Percentiles rank a stretch among this genome's conserved stretches.
Evolutionary conservation across 345 rosid genomes (phyloP).

Genomic region (Bruguiera gymnorhiza): DNA sequence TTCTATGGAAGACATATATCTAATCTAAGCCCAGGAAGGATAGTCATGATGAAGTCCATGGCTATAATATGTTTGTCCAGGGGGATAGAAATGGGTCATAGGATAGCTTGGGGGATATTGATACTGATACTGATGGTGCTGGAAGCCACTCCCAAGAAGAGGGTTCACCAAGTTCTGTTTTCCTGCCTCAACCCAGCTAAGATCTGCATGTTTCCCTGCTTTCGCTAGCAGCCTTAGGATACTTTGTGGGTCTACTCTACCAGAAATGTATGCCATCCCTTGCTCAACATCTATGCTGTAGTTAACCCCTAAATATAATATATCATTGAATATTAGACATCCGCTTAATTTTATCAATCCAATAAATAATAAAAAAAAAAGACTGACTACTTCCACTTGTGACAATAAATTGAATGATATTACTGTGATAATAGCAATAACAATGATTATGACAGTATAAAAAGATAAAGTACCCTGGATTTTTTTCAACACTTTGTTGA

Average conservation of each 20-base stretch:
- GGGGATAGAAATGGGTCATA: no score
- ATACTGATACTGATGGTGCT: no score
- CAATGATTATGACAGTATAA: not conserved
- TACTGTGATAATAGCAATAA: not conserved
- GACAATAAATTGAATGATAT: no score
- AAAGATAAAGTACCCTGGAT: constrained; percentile 3
- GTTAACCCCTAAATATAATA: constrained; percentile 1
- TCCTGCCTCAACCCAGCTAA: constrained; percentile 18
- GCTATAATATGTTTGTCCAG: no score
- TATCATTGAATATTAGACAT: not conserved
- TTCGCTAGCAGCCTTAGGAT: constrained; percentile 9
- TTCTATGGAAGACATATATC: no score
- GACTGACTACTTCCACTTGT: not conserved
- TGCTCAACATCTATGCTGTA: constrained; percentile 20
- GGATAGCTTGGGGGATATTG: no score
- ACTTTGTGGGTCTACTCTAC: constrained; percentile 13
- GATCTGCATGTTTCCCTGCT: constrained; percentile 19
- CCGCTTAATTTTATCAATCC: no score
- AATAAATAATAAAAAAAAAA: not conserved
- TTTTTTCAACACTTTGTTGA: constrained; percentile 5
- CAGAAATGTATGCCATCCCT: constrained; percentile 19
- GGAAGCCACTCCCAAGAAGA: no score
- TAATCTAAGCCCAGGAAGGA: no score
- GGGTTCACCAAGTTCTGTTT: not conserved
- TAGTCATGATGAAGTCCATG: no score